Percentiles rank a stretch among this genome's conserved stretches.
These are phyloP conservation scores for Eimeria nieschulzi DNA, from an alignment of 169 alveolate species.

Conservation along the genomic window DNA sequence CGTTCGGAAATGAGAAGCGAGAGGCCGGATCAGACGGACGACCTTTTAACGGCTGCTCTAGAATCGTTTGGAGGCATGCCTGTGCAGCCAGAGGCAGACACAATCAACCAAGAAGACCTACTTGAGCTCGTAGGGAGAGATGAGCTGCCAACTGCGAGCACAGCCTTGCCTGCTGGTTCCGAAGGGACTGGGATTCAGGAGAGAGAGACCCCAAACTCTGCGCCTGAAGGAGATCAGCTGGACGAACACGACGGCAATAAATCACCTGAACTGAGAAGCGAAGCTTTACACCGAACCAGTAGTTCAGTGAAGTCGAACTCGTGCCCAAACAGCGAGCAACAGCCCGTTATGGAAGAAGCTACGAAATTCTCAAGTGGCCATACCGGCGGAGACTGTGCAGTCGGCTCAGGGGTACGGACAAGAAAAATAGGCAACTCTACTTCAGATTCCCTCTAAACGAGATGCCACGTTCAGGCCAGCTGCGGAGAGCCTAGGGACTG, in stretches of 20 bases:
- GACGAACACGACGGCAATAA: constrained; percentile 36
- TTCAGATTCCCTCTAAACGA: no score
- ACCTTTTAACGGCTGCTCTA: constrained; percentile 15
- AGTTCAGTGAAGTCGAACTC: not conserved
- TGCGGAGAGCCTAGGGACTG: no score
- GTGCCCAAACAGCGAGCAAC: not conserved
- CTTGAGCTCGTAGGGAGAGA: not conserved
- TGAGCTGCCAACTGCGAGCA: constrained; percentile 20
- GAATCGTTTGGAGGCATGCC: not conserved
- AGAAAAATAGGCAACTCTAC: no score
- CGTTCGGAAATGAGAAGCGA: constrained; percentile 2
- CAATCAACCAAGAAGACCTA: not conserved
- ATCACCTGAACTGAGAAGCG: not conserved
- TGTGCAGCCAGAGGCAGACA: constrained; percentile 13
- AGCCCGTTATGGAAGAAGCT: not conserved
- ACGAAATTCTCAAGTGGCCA: not conserved
- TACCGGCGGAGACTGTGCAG: not conserved
- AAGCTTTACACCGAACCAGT: not conserved
- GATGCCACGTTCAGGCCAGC: no score
- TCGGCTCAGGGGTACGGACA: no score
- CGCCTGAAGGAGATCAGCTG: not conserved
- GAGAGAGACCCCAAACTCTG: constrained; percentile 21
- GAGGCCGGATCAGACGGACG: constrained; percentile 5
- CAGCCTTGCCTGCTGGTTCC: constrained; percentile 20
- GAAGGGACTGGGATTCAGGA: constrained; percentile 20